Conservation (phyloP, 306 rosid genomes). For the Dryas drummondii region DNA sequence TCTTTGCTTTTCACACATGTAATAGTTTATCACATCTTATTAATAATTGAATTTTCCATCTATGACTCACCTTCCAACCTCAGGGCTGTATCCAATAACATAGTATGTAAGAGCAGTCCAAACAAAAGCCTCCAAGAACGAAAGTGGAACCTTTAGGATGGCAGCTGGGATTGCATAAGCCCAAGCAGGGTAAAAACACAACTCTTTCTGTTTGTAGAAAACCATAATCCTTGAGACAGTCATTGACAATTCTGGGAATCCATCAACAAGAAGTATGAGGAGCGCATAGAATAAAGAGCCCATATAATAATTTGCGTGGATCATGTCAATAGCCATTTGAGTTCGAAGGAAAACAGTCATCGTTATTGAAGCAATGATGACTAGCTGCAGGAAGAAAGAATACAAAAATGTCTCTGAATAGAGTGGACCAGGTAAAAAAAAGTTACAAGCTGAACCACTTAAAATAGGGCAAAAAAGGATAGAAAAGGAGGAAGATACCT, state of each 20-base stretch:
- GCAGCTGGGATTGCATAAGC: constrained; percentile 42
- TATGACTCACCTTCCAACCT: constrained; percentile 33
- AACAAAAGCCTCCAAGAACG: constrained; percentile 34
- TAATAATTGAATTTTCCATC: not conserved
- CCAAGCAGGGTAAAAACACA: constrained; percentile 50
- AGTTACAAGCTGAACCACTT: not conserved
- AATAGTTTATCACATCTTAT: not conserved
- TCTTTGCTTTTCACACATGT: not conserved
- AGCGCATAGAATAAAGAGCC: constrained; percentile 70
- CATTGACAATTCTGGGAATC: constrained; percentile 75
- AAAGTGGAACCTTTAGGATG: constrained; percentile 38
- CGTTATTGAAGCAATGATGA: constrained; percentile 61
- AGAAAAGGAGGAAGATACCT: constrained; percentile 41
- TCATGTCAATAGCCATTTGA: constrained; percentile 41
- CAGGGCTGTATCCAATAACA: constrained; percentile 44
- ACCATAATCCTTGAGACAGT: constrained; percentile 54
- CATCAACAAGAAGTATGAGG: constrained; percentile 65
- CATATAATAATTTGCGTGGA: constrained; percentile 58
- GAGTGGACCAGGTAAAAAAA: constrained; percentile 1
- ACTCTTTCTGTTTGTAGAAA: constrained; percentile 35
- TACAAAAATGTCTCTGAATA: not conserved
- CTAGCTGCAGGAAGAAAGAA: constrained; percentile 44
- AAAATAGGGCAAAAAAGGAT: not conserved
- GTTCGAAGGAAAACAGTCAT: constrained; percentile 77
- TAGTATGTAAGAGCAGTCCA: constrained; percentile 44